Conservation (phyloP, 768 basidiomycete species). For the Hericium coralloides region DNA sequence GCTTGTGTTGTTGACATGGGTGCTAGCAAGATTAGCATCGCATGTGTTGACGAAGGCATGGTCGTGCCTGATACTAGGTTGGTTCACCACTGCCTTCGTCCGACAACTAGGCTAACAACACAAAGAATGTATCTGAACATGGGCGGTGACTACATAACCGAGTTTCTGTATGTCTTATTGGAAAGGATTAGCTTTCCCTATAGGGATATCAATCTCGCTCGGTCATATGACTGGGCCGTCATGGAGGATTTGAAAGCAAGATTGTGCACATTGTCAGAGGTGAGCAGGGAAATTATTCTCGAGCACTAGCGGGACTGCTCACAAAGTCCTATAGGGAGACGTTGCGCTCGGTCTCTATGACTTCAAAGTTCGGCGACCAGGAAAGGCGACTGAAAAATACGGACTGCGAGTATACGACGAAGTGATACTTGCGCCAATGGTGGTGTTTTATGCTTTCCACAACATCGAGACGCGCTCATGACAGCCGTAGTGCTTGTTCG, state of each 20-base stretch:
- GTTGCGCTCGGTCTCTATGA: conserved; percentile 88
- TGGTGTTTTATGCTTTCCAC: conserved; percentile 25
- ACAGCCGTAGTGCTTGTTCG: conserved; percentile 69
- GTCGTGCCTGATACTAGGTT: conserved; percentile 84
- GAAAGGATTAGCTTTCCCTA: conserved; percentile 84
- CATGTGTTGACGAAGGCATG: conserved; percentile 92
- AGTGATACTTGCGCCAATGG: conserved; percentile 91
- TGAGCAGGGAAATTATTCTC: conserved; percentile 25
- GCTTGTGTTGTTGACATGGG: conserved; percentile 97
- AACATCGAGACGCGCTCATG: not conserved
- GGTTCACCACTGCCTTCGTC: conserved; percentile 5
- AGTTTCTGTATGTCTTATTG: conserved; percentile 74
- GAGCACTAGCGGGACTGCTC: not conserved
- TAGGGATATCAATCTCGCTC: conserved; percentile 65
- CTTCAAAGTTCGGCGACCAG: conserved; percentile 75
- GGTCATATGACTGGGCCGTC: conserved; percentile 80
- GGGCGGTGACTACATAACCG: conserved; percentile 93
- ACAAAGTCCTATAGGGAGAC: conserved; percentile 47
- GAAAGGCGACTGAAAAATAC: conserved; percentile 76
- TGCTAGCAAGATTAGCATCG: conserved; percentile 71
- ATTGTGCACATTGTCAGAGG: conserved; percentile 83
- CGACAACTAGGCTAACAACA: not conserved
- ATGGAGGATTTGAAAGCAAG: conserved; percentile 87
- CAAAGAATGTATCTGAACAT: conserved; percentile 70
- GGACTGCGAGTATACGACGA: conserved; percentile 90